Percentiles rank a stretch among this genome's conserved stretches.
Evolutionary conservation across 306 rosid genomes (phyloP).

Genomic region (Lotus japonicus): DNA sequence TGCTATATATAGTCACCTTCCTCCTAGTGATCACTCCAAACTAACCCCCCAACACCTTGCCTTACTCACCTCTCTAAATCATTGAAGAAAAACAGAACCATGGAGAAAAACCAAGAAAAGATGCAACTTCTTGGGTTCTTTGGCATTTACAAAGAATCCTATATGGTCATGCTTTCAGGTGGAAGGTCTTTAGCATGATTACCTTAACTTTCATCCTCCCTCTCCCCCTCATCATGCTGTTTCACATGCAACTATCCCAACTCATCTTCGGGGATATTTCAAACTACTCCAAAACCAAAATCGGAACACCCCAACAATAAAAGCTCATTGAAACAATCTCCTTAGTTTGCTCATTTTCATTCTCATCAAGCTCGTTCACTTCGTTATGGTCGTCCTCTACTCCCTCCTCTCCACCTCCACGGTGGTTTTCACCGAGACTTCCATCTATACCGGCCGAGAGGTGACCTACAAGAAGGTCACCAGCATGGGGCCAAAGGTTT

Average conservation of each 20-base stretch:
- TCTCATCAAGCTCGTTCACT: not conserved
- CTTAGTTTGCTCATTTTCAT: slow-evolving; percentile 2
- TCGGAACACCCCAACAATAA: not conserved
- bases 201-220: too few species aligned
- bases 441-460: slow-evolving; percentile 29
- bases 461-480: slow-evolving; percentile 30
- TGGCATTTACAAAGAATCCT: too few species aligned
- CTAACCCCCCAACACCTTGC: too few species aligned
- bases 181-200: too few species aligned
- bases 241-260: too few species aligned
- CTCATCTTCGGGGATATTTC: not conserved
- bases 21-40: too few species aligned
- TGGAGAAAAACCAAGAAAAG: slow-evolving; percentile 13
- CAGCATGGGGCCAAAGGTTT: slow-evolving; percentile 43
- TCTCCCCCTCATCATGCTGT: too few species aligned
- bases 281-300: not conserved
- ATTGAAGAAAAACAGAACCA: not conserved
- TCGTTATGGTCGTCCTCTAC: slow-evolving; percentile 24
- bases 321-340: not conserved
- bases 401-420: slow-evolving; percentile 46
- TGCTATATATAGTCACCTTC: too few species aligned
- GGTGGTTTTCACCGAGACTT: slow-evolving; percentile 42
- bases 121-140: too few species aligned
- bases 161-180: too few species aligned
- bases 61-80: too few species aligned